Percentiles rank a stretch among this genome's conserved stretches.
These are phyloP conservation scores for Groenewaldozyma sp. DNA, from an alignment of 1,139 yeast species.

Conservation along the genomic window DNA sequence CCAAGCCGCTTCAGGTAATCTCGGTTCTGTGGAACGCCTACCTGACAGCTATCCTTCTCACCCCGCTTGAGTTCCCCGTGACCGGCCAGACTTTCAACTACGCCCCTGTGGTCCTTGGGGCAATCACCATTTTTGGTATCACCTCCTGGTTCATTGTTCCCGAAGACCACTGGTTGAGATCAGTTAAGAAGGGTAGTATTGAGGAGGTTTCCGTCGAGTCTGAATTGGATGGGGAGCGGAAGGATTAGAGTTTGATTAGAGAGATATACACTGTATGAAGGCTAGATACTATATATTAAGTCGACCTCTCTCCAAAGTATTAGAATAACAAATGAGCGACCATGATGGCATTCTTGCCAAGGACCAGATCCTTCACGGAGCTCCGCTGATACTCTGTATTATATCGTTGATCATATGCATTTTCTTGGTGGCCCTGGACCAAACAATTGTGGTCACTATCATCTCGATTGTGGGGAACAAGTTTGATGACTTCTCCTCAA, in stretches of 20 bases:
- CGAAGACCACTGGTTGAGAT: constrained; percentile 18
- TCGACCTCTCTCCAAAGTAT: no score
- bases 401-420: constrained; percentile 40
- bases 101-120: constrained; percentile 55
- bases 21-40: constrained; percentile 52
- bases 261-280: no score
- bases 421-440: constrained; percentile 57
- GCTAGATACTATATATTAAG: no score
- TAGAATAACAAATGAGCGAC: no score
- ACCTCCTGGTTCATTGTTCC: constrained; percentile 41
- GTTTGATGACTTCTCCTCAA: constrained; percentile 45
- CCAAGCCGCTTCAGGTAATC: constrained; percentile 25
- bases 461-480: constrained; percentile 47
- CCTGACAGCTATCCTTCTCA: constrained; percentile 54
- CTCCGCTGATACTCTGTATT: constrained; percentile 34
- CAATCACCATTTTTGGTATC: constrained; percentile 44
- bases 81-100: constrained; percentile 58
- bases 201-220: no score
- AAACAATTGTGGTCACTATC: constrained; percentile 55
- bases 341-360: constrained; percentile 20
- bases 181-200: no score
- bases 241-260: no score
- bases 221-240: no score
- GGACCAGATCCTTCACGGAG: constrained; percentile 35
- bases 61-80: constrained; percentile 61